Conservation (phyloP, 495 filamentous ascomycete species). For the Copromyces sp. region DNA sequence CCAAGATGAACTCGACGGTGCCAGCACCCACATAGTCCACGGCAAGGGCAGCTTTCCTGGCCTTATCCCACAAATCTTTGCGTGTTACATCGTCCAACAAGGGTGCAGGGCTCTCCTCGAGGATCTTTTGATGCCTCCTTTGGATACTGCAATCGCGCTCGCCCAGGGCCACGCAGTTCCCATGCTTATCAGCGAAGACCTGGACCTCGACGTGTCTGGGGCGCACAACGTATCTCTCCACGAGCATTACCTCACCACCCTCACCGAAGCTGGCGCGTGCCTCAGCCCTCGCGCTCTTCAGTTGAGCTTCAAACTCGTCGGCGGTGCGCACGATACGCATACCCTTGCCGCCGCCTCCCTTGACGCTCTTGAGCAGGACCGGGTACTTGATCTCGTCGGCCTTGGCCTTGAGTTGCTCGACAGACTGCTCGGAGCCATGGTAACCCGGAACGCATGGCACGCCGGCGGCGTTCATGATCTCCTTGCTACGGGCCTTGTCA, state of each 20-base stretch:
- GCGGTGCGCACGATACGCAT: constrained; percentile 83
- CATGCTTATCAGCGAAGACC: constrained; percentile 86
- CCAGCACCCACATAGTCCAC: constrained; percentile 94
- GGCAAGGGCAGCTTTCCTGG: constrained; percentile 75
- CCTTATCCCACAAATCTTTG: constrained; percentile 89
- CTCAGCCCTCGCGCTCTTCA: constrained; percentile 83
- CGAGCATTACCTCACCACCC: constrained; percentile 73
- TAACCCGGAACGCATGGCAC: constrained; percentile 97
- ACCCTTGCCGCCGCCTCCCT: constrained; percentile 95
- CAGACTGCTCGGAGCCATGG: constrained; percentile 77
- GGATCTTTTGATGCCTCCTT: constrained; percentile 87
- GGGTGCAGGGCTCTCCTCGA: constrained; percentile 93
- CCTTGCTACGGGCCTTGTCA: constrained; percentile 81
- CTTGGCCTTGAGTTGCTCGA: constrained; percentile 55
- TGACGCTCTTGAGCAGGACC: constrained; percentile 93
- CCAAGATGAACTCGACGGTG: constrained; percentile 97
- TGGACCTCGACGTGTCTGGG: constrained; percentile 97
- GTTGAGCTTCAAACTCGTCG: constrained; percentile 67
- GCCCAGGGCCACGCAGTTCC: constrained; percentile 73
- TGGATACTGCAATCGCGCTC: constrained; percentile 85
- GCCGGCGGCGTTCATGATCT: constrained; percentile 88
- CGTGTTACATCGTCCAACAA: constrained; percentile 68
- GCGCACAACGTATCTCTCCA: constrained; percentile 93
- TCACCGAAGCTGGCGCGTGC: constrained; percentile 88
- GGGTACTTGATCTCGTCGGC: constrained; percentile 81